These are phyloP conservation scores for Salix viminalis DNA, from an alignment of 345 rosid genomes.

Conservation along the genomic window DNA sequence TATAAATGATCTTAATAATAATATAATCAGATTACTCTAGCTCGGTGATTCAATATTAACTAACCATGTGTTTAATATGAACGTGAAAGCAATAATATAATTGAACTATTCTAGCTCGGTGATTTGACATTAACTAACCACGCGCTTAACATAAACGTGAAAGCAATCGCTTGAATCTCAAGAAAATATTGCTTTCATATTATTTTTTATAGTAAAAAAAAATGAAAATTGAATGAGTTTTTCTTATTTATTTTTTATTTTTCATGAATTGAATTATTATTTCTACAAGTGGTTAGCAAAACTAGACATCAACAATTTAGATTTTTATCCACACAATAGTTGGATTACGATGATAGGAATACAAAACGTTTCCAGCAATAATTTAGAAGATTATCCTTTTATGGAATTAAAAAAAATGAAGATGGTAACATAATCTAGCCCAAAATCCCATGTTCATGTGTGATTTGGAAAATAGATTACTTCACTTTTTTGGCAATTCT, in stretches of 20 bases:
- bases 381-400: neutral
- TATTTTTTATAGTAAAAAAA: too few species aligned
- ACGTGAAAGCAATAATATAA: neutral
- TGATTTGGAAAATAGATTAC: neutral
- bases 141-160: accelerated
- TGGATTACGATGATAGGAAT: neutral
- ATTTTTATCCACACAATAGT: neutral
- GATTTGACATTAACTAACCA: neutral
- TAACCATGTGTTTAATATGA: accelerated
- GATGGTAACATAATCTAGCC: neutral
- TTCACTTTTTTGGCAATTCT: neutral
- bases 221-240: too few species aligned
- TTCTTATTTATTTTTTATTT: too few species aligned
- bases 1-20: neutral
- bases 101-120: accelerated
- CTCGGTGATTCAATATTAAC: accelerated
- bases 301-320: too few species aligned
- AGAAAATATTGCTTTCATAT: too few species aligned
- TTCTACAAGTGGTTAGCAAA: too few species aligned
- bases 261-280: too few species aligned
- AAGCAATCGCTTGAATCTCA: accelerated
- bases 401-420: neutral
- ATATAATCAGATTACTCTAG: accelerated
- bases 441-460: neutral
- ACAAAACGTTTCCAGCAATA: too few species aligned